Conservation (phyloP, 108 stramenopile genomes). For the Aurantiochytrium sp. region DNA sequence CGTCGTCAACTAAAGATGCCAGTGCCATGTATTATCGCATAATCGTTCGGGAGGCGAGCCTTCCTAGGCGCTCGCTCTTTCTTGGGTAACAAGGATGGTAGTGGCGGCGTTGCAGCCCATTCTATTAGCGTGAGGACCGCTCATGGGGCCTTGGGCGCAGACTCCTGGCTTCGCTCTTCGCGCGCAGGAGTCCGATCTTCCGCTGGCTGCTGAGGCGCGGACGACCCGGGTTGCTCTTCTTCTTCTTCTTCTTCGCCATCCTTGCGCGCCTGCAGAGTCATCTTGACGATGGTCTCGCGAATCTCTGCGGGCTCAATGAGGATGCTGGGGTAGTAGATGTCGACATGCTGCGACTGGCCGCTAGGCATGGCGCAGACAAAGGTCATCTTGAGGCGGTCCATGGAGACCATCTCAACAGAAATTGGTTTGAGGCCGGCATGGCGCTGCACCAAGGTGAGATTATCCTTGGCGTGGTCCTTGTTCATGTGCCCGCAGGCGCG, state of each 20-base stretch:
- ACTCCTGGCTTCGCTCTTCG: too few relatives aligned
- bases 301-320: not conserved
- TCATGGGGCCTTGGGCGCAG: too few relatives aligned
- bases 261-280: conserved; percentile 25
- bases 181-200: too few relatives aligned
- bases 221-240: too few relatives aligned
- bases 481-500: conserved; percentile 19
- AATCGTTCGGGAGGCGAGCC: too few relatives aligned
- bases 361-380: not conserved
- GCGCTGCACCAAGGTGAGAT: not conserved
- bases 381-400: not conserved
- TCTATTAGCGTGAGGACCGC: too few relatives aligned
- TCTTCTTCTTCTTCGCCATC: not conserved
- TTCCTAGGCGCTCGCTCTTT: too few relatives aligned
- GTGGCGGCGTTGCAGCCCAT: too few relatives aligned
- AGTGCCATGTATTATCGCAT: too few relatives aligned
- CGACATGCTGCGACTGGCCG: not conserved
- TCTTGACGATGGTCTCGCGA: not conserved
- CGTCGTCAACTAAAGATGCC: too few relatives aligned
- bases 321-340: not conserved
- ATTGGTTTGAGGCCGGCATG: not conserved
- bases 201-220: too few relatives aligned
- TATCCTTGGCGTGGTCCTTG: conserved; percentile 18
- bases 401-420: not conserved
- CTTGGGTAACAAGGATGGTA: too few relatives aligned